phyloP scores from a whole-genome alignment of 1,284 basidiomycete species.

The Erythrobasidium hasegawianum region DNA sequence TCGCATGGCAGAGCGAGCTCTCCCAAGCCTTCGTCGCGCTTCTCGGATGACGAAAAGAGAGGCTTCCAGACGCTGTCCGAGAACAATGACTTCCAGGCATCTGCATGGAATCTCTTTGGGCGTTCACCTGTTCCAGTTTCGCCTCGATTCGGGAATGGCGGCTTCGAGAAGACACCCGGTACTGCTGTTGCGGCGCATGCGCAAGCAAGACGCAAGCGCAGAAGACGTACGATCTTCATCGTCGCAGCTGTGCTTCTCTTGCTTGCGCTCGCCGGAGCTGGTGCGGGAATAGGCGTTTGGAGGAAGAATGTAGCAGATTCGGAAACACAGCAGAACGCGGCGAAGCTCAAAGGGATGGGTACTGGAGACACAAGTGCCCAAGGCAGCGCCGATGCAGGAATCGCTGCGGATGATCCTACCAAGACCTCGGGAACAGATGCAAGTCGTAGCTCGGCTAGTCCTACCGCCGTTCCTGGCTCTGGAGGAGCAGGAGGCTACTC shows the following conservation, averaged over 20 bases:
- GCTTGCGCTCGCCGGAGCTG: slow-evolving; percentile 20
- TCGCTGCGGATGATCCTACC: neutral
- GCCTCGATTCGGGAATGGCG: neutral
- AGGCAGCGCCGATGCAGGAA: neutral
- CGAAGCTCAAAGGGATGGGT: neutral
- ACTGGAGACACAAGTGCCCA: neutral
- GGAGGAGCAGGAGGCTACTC: slow-evolving; percentile 28
- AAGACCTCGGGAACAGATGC: neutral
- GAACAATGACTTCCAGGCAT: slow-evolving; percentile 30
- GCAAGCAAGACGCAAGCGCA: slow-evolving; percentile 6
- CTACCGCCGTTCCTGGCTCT: slow-evolving; percentile 5
- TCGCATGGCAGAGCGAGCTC: neutral
- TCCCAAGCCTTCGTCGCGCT: slow-evolving; percentile 32
- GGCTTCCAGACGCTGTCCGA: slow-evolving; percentile 22
- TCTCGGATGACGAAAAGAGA: slow-evolving; percentile 32
- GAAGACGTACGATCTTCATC: slow-evolving; percentile 6
- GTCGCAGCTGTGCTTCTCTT: slow-evolving; percentile 8
- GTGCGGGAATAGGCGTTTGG: slow-evolving; percentile 30
- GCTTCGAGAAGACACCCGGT: slow-evolving; percentile 4
- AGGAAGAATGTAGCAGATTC: slow-evolving; percentile 11
- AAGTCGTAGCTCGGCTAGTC: slow-evolving; percentile 10
- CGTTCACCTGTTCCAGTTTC: slow-evolving; percentile 8
- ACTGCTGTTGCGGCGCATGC: neutral
- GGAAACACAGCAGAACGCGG: neutral
- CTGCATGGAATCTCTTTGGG: slow-evolving; percentile 32